A percentile compares a stretch with the other conserved stretches of the same genome.
Evolutionary conservation across 352 stramenopile species (phyloP).

Genomic region (Globisporangium spiculum): DNA sequence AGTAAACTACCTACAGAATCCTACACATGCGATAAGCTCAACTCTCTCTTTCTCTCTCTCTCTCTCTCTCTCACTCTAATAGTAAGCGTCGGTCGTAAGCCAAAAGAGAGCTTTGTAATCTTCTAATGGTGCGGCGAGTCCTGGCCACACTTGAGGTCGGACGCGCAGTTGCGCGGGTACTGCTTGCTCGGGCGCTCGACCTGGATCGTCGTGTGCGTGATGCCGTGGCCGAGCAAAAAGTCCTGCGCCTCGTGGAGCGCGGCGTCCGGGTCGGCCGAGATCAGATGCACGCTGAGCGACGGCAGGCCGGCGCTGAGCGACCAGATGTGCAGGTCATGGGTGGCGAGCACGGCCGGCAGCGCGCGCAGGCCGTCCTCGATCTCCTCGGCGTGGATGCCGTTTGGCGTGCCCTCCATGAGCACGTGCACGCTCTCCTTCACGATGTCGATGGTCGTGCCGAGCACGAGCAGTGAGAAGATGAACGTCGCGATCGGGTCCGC

Average conservation of each 20-base stretch:
- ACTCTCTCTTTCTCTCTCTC: neutral
- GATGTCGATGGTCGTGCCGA: slow-evolving; percentile 92
- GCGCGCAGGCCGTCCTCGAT: slow-evolving; percentile 78
- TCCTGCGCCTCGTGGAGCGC: slow-evolving; percentile 69
- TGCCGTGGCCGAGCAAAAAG: slow-evolving; percentile 70
- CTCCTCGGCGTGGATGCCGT: slow-evolving; percentile 84
- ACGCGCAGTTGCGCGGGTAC: slow-evolving; percentile 73
- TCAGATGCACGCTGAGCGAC: slow-evolving; percentile 92
- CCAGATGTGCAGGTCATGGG: slow-evolving; percentile 99
- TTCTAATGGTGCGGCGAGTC: slow-evolving; percentile 54
- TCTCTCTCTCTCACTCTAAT: neutral
- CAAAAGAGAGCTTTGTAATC: neutral
- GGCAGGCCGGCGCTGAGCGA: slow-evolving; percentile 90
- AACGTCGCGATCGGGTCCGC: slow-evolving; percentile 97
- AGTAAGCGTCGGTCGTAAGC: neutral
- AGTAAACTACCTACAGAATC: neutral
- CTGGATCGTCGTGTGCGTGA: slow-evolving; percentile 90
- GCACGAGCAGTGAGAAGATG: slow-evolving; percentile 95
- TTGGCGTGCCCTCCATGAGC: slow-evolving; percentile 95
- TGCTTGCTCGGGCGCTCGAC: slow-evolving; percentile 65
- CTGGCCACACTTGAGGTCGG: slow-evolving; percentile 72
- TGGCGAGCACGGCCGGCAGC: slow-evolving; percentile 86
- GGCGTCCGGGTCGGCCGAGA: slow-evolving; percentile 62
- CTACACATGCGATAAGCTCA: neutral
- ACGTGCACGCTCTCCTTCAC: slow-evolving; percentile 91